Base-by-base conservation (phyloP, 257 asterid genomes). In the Jacaranda copaia region DNA sequence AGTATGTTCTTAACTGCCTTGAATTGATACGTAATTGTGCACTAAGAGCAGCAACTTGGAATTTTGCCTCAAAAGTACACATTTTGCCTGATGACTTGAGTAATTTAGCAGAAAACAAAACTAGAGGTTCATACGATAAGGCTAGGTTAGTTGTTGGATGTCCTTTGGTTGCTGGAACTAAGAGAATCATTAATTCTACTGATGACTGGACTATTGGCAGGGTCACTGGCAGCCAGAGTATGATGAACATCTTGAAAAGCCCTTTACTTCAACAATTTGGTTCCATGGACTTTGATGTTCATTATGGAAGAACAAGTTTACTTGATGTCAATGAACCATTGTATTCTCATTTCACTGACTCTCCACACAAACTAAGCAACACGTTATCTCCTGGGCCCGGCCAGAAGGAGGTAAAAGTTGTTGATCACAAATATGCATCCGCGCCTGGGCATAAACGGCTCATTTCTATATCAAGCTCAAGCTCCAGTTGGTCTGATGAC, bases 161-260 rank as follows among this genome's bases (percentile, higher is more conserved):
- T 78, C 84, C 85, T 39, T 75, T 67, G 53, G 40, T 51, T 68
- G 81, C 35, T 51, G 74, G 60, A 2, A 53, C 70, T 3, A 83
- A 85, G 20, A 74, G 70, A 57, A 80, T 66, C 5, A 4, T 70
- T 8, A 72, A 77, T 45, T 63, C 90, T 25, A 25, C 68, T 8
- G 81, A 72, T 4, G 84, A 82, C 19, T 76, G 83, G 83, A 82
- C 86, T 80, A 73, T 83, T 35, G 86, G 90, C 79, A 45, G 82
- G 36, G 75, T 91, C 20, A 83, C 85, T 59, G 75, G 76, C 77
- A 84, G 93, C 77, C 84, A 79, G 85, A 89, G 93, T 72, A 80
- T 88, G 92, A 85, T 85, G 52, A 84, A 91, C 89, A 88, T 91
- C 68, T 73, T 91, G 80, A 87, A 84, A 36, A 91, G 91, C 79